Evolutionary conservation across 2,329 filamentous ascomycete genomes (phyloP).

Genomic region (Aspergillus terreus): DNA sequence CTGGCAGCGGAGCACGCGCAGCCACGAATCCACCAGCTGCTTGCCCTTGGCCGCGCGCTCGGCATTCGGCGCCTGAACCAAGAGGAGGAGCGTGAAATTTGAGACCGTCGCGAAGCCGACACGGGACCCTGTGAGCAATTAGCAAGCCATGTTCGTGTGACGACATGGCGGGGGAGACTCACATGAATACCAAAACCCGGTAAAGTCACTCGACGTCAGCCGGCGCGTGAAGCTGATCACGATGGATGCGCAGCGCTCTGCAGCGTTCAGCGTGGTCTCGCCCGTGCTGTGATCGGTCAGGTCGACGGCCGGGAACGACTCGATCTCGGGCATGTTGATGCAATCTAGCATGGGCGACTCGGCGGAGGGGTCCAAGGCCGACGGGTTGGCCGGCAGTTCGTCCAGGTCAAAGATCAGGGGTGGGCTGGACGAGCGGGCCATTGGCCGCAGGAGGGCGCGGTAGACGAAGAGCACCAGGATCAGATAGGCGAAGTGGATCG

Average conservation of each 20-base stretch:
- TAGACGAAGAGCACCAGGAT: slow-evolving; percentile 34
- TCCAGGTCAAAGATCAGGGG: slow-evolving; percentile 26
- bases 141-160: no score
- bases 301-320: slow-evolving; percentile 21
- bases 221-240: slow-evolving; percentile 25
- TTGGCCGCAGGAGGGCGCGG: slow-evolving; percentile 31
- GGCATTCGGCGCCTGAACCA: slow-evolving; percentile 28
- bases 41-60: slow-evolving; percentile 25
- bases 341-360: slow-evolving; percentile 23
- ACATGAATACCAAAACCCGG: slow-evolving; percentile 33
- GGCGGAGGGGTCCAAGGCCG: slow-evolving; percentile 10
- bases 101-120: slow-evolving; percentile 33
- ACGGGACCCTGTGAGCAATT: slow-evolving; percentile 23
- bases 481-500: slow-evolving; percentile 34
- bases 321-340: slow-evolving; percentile 19
- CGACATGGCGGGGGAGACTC: slow-evolving; percentile 7
- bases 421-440: slow-evolving; percentile 25
- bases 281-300: slow-evolving; percentile 22
- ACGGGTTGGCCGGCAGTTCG: slow-evolving; percentile 17
- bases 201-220: slow-evolving; percentile 26
- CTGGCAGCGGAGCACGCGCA: slow-evolving; percentile 26
- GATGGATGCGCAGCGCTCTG: slow-evolving; percentile 30
- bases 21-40: slow-evolving; percentile 27
- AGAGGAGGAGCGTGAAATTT: slow-evolving; percentile 29
- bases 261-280: slow-evolving; percentile 25